phyloP scores from a whole-genome alignment of 2,329 filamentous ascomycete species.

The Stemphylium lycopersici region DNA sequence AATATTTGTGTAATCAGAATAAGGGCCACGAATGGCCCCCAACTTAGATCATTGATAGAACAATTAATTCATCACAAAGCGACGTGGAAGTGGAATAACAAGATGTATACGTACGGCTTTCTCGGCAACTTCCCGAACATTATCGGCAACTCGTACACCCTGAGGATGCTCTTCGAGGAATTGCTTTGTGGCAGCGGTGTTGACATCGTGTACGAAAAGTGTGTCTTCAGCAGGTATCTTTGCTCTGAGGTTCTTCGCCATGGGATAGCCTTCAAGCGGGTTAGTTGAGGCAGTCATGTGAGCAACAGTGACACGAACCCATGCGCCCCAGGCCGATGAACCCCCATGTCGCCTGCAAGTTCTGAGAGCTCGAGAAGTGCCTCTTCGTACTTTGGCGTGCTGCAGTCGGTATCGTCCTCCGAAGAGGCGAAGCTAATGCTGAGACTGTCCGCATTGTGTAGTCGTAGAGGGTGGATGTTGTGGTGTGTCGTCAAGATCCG shows the following conservation, averaged over 20 bases:
- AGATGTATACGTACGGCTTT: slow-evolving; percentile 63
- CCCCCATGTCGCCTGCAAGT: slow-evolving; percentile 54
- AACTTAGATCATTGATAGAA: slow-evolving; percentile 76
- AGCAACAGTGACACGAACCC: slow-evolving; percentile 47
- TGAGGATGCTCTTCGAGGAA: slow-evolving; percentile 64
- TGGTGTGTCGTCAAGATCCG: slow-evolving; percentile 23
- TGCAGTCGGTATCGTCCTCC: slow-evolving; percentile 25
- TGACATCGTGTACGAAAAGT: slow-evolving; percentile 70
- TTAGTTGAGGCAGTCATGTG: slow-evolving; percentile 33
- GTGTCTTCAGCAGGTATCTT: slow-evolving; percentile 69
- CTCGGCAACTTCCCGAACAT: slow-evolving; percentile 68
- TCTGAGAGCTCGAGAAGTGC: slow-evolving; percentile 53
- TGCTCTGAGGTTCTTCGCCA: slow-evolving; percentile 72
- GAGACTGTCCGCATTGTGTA: slow-evolving; percentile 39
- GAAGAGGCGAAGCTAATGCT: slow-evolving; percentile 37
- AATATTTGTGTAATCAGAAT: slow-evolving; percentile 65
- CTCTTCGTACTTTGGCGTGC: slow-evolving; percentile 39
- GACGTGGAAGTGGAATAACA: not conserved
- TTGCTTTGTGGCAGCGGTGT: slow-evolving; percentile 60
- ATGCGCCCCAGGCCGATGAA: slow-evolving; percentile 59
- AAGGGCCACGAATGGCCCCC: slow-evolving; percentile 63
- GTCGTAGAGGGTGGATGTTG: slow-evolving; percentile 20
- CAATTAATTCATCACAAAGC: slow-evolving; percentile 58
- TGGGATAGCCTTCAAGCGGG: slow-evolving; percentile 64
- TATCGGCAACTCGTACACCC: slow-evolving; percentile 62